Evolutionary conservation across 2,329 filamentous ascomycete species (phyloP).

Genomic region (Macrophomina tecta): DNA sequence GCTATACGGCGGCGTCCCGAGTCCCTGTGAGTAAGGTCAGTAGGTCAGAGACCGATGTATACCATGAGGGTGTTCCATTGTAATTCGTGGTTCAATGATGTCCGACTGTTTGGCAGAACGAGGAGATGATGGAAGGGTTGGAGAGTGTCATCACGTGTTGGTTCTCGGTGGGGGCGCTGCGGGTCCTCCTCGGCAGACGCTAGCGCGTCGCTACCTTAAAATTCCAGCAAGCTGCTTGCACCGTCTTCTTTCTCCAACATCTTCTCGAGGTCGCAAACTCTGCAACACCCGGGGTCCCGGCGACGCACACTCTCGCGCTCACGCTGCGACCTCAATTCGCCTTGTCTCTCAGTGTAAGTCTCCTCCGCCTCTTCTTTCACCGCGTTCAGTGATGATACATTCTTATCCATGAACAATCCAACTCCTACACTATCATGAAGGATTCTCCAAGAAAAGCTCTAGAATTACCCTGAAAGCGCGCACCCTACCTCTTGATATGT

Average conservation of each 20-base stretch:
- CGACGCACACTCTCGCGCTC: not conserved
- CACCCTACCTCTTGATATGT: not conserved
- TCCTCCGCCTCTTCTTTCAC: not conserved
- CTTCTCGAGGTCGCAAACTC: slow-evolving; percentile 13
- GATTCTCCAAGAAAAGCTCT: slow-evolving; percentile 53
- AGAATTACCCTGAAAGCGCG: slow-evolving; percentile 62
- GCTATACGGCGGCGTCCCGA: too few relatives aligned
- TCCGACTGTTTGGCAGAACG: too few relatives aligned
- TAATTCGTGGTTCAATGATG: too few relatives aligned
- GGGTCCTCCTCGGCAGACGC: not conserved
- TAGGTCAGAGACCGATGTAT: too few relatives aligned
- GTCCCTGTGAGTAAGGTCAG: not conserved
- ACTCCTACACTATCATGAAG: slow-evolving; percentile 63
- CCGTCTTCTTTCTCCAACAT: not conserved
- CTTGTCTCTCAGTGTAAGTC: slow-evolving; percentile 21
- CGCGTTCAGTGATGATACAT: slow-evolving; percentile 27
- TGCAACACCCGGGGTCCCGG: not conserved
- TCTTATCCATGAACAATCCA: slow-evolving; percentile 43
- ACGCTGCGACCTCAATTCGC: not conserved
- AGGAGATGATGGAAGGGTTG: not conserved
- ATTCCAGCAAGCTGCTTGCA: slow-evolving; percentile 2
- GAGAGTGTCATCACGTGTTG: not conserved
- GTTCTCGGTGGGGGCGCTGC: not conserved
- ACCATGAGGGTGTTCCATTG: too few relatives aligned
- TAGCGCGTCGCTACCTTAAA: slow-evolving; percentile 23